These are phyloP conservation scores for Ustilago loliicola DNA, from an alignment of 1,284 basidiomycete species.

Conservation along the genomic window DNA sequence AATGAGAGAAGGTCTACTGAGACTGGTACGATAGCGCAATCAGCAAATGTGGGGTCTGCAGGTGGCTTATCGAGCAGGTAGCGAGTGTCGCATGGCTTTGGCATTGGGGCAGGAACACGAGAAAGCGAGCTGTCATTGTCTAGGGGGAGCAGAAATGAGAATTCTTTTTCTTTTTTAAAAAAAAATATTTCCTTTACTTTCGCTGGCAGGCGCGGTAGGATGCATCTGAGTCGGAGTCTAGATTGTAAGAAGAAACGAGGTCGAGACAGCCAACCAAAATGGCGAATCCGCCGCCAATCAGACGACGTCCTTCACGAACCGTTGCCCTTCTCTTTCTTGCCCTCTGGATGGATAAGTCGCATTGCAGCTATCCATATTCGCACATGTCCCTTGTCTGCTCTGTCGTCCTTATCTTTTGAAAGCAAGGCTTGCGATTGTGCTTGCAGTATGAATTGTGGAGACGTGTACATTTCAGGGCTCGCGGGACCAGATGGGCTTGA, in stretches of 20 bases:
- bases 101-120: neutral
- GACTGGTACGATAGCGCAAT: slow-evolving; percentile 23
- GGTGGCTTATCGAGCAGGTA: slow-evolving; percentile 25
- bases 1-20: slow-evolving; percentile 21
- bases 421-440: too few species aligned
- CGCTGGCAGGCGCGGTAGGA: too few species aligned
- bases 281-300: slow-evolving; percentile 27
- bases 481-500: too few species aligned
- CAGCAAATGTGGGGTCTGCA: slow-evolving; percentile 25
- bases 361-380: too few species aligned
- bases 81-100: neutral
- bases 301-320: slow-evolving; percentile 2
- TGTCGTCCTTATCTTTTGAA: neutral
- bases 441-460: too few species aligned
- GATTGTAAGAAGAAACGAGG: slow-evolving; percentile 15
- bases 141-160: neutral
- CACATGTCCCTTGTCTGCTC: too few species aligned
- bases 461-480: too few species aligned
- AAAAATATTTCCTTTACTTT: too few species aligned
- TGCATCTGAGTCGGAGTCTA: slow-evolving; percentile 19
- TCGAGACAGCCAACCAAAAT: slow-evolving; percentile 9
- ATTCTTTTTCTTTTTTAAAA: neutral
- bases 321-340: neutral
- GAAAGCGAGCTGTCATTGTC: slow-evolving; percentile 9
- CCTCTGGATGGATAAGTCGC: neutral